Base-by-base conservation (phyloP, 2,329 filamentous ascomycete species). In the Coniella lustricola region DNA sequence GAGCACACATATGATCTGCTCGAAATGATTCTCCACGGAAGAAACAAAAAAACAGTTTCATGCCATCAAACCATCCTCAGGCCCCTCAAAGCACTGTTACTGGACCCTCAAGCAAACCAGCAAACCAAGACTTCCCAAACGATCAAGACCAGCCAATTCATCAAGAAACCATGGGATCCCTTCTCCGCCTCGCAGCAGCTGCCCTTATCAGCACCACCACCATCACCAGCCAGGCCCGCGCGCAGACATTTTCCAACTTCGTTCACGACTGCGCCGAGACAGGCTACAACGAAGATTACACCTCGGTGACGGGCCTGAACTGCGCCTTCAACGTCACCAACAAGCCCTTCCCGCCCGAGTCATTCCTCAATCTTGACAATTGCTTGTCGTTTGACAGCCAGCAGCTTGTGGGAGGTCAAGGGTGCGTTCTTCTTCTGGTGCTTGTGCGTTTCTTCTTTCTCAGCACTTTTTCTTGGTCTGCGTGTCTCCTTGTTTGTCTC, bases 221-320 rank as follows among this genome's bases (percentile, higher is more conserved):
- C 16, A 37, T 7, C 33, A 31, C 16, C 22, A 17, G 1, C 14
- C n/a, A 18, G 25, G n/a, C n/a, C 14, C 22, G 21, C 33, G 31
- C 37, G n/a, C 46, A 35, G 18, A 16, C 22, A 2, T 49, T 52
- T 16, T 49, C 50, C n/a, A 40, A 40, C 21, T 52, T 42, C 20
- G 38, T 34, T 14, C 42, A 47, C 8, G 46, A 46, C 32, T 52
- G 50, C 29, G 16, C n/a, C 10, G 29, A 29, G 16, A 42, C 20
- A n/a, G 42, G 20, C 2, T 52, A 43, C 35, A 49, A 34, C 18
- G 43, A 18, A 7, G 47, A 46, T 22, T 32, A 14, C n/a, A 50
- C 43, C 4, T 29, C 32, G 14, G 29, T 43, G 16, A 43, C 40
- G 14, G 50, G 44, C 12, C 17, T 34, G 17, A 34, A 43, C 38